Evolutionary conservation across 169 alveolate species (phyloP).

Genomic region (Cryptosporidium felis): DNA sequence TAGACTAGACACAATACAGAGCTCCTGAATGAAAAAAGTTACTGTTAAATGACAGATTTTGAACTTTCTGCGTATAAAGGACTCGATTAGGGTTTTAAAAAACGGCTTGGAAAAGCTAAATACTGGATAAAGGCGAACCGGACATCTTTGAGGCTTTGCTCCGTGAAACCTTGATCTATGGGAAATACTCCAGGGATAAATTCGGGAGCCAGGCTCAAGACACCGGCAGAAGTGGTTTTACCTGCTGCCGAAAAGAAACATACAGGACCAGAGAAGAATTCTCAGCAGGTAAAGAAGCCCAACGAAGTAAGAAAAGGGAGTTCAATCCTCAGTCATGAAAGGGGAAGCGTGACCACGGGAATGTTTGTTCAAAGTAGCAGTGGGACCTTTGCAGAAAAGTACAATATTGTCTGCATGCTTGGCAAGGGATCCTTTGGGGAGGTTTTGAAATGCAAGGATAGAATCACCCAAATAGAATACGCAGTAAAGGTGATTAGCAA

Average conservation of each 20-base stretch:
- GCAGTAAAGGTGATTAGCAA: conserved; percentile 91
- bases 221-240: background rate
- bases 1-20: conserved; percentile 7
- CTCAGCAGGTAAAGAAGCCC: background rate
- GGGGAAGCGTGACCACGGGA: conserved; percentile 86
- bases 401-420: conserved; percentile 85
- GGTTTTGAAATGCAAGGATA: conserved; percentile 86
- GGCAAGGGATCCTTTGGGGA: conserved; percentile 94
- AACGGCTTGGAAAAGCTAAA: too few species aligned
- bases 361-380: conserved; percentile 88
- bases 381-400: conserved; percentile 83
- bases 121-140: too few species aligned
- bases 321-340: conserved; percentile 30
- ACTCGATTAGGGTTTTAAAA: too few species aligned
- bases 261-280: background rate
- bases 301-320: background rate
- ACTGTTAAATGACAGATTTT: background rate
- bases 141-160: too few species aligned
- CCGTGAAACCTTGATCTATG: too few species aligned
- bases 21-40: too few species aligned
- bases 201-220: conserved; percentile 11
- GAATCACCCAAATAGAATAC: conserved; percentile 85
- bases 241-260: background rate
- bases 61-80: too few species aligned
- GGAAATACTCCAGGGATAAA: conserved; percentile 15